phyloP scores from a whole-genome alignment of 164 flowering plant species.

The Vitis rupestris region DNA sequence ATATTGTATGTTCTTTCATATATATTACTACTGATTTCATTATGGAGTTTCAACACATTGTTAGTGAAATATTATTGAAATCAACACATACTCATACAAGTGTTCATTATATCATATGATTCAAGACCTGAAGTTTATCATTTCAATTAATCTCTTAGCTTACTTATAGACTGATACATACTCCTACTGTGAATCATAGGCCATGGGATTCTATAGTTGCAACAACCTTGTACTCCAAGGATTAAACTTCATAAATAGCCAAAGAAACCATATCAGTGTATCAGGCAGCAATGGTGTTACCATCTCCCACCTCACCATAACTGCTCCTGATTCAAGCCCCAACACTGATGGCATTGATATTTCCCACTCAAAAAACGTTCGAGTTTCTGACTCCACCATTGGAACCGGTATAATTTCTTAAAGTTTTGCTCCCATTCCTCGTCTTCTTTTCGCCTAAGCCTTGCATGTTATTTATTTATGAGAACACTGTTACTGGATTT shows the following conservation, averaged over 20 bases:
- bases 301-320: constrained; percentile 8
- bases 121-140: no score
- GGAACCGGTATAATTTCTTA: constrained; percentile 21
- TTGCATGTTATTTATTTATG: no score
- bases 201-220: constrained; percentile 8
- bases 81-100: no score
- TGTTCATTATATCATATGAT: no score
- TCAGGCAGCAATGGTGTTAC: neutral
- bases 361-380: constrained; percentile 2
- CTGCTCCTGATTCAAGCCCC: constrained; percentile 24
- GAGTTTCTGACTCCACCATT: constrained; percentile 5
- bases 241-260: constrained; percentile 19
- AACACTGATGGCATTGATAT: constrained; percentile 40
- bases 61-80: no score
- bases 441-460: no score
- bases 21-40: no score
- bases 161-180: no score
- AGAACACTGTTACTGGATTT: neutral
- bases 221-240: constrained; percentile 3
- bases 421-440: neutral
- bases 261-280: constrained; percentile 18
- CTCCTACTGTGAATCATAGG: constrained; percentile 3
- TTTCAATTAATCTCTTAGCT: no score
- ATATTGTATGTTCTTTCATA: no score
- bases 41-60: no score